A percentile compares a stretch with the other conserved stretches of the same genome.
Conservation (phyloP, 1,284 basidiomycete genomes). For the Earliella scabrosa region DNA sequence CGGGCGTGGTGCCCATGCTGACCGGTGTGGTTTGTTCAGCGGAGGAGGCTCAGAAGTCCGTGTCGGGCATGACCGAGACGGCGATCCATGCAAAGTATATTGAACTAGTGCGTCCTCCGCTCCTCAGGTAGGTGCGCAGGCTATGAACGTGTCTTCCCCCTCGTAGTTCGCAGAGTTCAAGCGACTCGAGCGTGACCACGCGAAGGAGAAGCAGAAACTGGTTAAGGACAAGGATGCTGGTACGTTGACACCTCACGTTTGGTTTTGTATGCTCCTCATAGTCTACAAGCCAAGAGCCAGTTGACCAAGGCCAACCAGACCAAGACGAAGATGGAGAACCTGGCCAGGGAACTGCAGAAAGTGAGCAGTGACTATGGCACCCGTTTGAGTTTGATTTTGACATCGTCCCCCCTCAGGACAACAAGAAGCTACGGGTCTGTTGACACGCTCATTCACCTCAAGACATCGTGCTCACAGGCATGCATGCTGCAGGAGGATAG, state of each 20-base stretch:
- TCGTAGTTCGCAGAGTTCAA: conserved; percentile 81
- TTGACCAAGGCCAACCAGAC: conserved; percentile 84
- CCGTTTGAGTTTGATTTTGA: conserved; percentile 20
- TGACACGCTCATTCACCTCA: neutral
- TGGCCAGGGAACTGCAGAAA: conserved; percentile 85
- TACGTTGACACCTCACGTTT: conserved; percentile 40
- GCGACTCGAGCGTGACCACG: conserved; percentile 80
- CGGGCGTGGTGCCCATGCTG: neutral
- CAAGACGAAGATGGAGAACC: conserved; percentile 85
- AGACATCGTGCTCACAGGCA: conserved; percentile 20
- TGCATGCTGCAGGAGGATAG: conserved; percentile 68
- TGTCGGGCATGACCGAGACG: conserved; percentile 78
- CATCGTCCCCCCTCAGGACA: conserved; percentile 63
- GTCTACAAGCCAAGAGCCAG: conserved; percentile 71
- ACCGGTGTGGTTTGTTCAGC: conserved; percentile 47
- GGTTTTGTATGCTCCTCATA: neutral
- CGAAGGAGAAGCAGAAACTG: conserved; percentile 86
- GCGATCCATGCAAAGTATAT: conserved; percentile 83
- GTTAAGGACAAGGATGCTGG: conserved; percentile 87
- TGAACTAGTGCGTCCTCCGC: conserved; percentile 61
- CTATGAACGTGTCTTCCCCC: neutral
- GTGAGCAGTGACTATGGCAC: conserved; percentile 40
- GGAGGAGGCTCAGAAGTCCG: conserved; percentile 82
- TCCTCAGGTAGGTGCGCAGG: conserved; percentile 5
- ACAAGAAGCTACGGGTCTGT: conserved; percentile 80